Percentiles rank a stretch among this genome's conserved stretches.
phyloP scores from a whole-genome alignment of 352 stramenopile genomes.

The Phytopythium kandeliae region DNA sequence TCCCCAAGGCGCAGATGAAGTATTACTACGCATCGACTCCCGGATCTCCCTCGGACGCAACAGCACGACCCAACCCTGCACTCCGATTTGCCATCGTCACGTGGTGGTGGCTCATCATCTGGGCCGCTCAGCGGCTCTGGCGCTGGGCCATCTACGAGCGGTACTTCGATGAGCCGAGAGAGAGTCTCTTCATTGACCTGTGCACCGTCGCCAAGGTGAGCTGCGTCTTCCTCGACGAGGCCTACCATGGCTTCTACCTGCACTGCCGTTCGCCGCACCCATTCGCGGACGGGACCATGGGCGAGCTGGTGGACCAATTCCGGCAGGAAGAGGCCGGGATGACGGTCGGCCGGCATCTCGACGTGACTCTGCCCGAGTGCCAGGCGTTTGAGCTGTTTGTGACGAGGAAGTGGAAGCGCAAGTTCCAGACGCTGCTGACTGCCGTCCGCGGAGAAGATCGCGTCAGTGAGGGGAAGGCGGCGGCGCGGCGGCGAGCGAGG shows the following conservation, averaged over 20 bases:
- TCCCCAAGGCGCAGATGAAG: constrained; percentile 46
- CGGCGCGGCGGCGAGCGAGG: constrained; percentile 18
- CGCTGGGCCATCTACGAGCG: constrained; percentile 86
- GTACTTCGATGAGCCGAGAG: constrained; percentile 60
- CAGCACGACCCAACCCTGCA: constrained; percentile 70
- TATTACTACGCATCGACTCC: constrained; percentile 13
- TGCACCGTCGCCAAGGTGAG: constrained; percentile 93
- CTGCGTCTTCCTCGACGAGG: constrained; percentile 89
- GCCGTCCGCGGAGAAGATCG: constrained; percentile 24
- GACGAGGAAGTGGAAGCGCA: constrained; percentile 78
- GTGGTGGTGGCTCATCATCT: constrained; percentile 82
- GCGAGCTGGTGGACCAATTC: constrained; percentile 88
- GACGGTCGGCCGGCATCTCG: constrained; percentile 78
- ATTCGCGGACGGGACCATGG: constrained; percentile 91
- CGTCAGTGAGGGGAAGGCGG: constrained; percentile 9
- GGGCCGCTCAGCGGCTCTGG: constrained; percentile 77
- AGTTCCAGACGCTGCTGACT: constrained; percentile 64
- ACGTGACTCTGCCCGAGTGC: constrained; percentile 73
- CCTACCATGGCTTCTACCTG: constrained; percentile 93
- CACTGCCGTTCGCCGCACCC: constrained; percentile 92
- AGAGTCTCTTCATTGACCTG: constrained; percentile 90
- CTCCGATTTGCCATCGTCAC: constrained; percentile 88
- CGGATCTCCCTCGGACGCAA: constrained; percentile 11
- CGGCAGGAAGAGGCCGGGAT: constrained; percentile 88
- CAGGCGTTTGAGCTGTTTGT: constrained; percentile 93